Base-by-base conservation (phyloP, 2,329 filamentous ascomycete species). In the Alternaria sp. region DNA sequence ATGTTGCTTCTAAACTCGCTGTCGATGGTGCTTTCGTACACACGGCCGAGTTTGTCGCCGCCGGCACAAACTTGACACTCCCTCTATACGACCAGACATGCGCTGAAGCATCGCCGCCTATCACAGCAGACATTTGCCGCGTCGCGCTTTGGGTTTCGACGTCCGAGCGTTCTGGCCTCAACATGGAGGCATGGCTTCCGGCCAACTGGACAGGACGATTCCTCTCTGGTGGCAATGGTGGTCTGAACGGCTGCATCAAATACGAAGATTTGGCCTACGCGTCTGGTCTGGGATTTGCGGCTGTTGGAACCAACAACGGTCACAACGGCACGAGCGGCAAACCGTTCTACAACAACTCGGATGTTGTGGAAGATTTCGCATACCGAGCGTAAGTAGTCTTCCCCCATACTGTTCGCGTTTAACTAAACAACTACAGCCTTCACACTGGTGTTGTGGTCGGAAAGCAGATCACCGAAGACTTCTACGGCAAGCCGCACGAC, bases 361-460 rank as follows among this genome's bases (percentile, higher is more conserved):
- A 82, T 18, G 76, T 83, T 8, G 65, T 85, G 1, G 75, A 78
- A 36, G 84, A 85, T 61, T 85, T 84, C 63, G 81, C 80, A 9
- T 84, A 81, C 57, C 76, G 81, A 18, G 78, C 81, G 47, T 72
- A 54, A 64, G 72, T 64, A 28, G 8, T 22, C 38, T n/a, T 12
- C 3, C 2, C 12, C 7, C 18, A n/a, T 0, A 11, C 24, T 18
- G 42, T 7, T 9, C n/a, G 52, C 28, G n/a, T 0, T 0, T 7
- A 12, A 26, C 43, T 68, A 64, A 46, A 61, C 42, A 3, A 16
- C 16, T 12, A 5, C 69, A 49, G 80, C 66, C 52, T 81, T 71
- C 65, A 72, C 26, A 72, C 66, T 18, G 72, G 73, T 20, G 68
- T 70, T 18, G 41, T 68, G 3, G 66, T 81, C 4, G 81, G 81